Conservation (phyloP, 305 asterid genomes). For the Fraxinus latifolia region DNA sequence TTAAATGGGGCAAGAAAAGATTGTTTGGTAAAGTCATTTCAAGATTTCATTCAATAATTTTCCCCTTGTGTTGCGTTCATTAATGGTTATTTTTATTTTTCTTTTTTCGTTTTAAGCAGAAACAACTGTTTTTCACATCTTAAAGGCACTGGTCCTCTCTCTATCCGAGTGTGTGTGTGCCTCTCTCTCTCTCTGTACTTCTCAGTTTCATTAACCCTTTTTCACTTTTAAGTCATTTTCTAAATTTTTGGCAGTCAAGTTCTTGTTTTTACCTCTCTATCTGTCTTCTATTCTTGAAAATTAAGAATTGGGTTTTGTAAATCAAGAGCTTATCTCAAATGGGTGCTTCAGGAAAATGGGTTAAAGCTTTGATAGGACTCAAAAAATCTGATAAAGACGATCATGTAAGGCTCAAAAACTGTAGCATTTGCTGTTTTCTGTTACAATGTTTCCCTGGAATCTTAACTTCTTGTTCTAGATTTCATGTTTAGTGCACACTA, state of each 20-base stretch:
- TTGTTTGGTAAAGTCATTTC: not conserved
- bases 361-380: conserved; percentile 71
- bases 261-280: not conserved
- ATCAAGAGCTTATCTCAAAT: conserved; percentile 30
- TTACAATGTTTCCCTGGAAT: conserved; percentile 6
- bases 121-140: conserved; percentile 32
- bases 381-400: conserved; percentile 74
- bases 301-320: conserved; percentile 6
- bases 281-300: conserved; percentile 13
- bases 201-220: conserved; percentile 20
- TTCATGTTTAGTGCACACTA: not conserved
- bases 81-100: conserved; percentile 22
- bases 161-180: not conserved
- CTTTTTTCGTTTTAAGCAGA: conserved; percentile 13
- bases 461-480: conserved; percentile 6
- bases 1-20: not conserved
- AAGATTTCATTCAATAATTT: not conserved
- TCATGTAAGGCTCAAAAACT: conserved; percentile 45
- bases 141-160: conserved; percentile 32
- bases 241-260: conserved; percentile 4
- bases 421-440: not conserved
- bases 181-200: conserved; percentile 19
- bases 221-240: not conserved
- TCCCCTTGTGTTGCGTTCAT: not conserved
- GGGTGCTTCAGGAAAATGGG: conserved; percentile 95